phyloP scores from a whole-genome alignment of 1,139 yeast genomes.

The Pichia sp. region DNA sequence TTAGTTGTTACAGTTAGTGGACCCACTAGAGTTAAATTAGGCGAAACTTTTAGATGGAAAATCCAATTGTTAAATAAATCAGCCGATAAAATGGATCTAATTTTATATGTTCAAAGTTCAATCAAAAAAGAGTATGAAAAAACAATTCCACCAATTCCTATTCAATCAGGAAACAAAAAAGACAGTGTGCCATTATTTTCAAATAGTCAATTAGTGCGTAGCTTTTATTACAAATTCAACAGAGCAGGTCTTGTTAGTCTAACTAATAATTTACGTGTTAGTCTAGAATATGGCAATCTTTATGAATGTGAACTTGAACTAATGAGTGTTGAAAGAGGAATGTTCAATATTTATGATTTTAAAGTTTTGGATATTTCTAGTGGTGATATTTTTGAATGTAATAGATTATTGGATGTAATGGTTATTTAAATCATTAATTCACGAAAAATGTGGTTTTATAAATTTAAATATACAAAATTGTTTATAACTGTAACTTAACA shows the following conservation, averaged over 20 bases:
- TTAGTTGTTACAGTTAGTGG: conserved; percentile 60
- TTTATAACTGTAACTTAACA: conserved; percentile 6
- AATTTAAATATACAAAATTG: neutral
- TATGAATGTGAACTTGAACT: conserved; percentile 58
- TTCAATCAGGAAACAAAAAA: conserved; percentile 17
- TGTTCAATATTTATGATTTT: conserved; percentile 58
- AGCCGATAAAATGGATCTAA: conserved; percentile 42
- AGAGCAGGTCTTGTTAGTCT: conserved; percentile 49
- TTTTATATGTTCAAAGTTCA: conserved; percentile 28
- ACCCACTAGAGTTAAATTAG: conserved; percentile 50
- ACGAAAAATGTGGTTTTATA: neutral
- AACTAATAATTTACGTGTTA: conserved; percentile 54
- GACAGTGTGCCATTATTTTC: conserved; percentile 27
- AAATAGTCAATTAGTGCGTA: conserved; percentile 21
- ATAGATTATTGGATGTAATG: conserved; percentile 62
- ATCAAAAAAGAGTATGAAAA: conserved; percentile 30
- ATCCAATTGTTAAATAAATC: conserved; percentile 59
- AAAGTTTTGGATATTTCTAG: conserved; percentile 54
- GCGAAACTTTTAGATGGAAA: conserved; percentile 57
- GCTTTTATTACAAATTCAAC: conserved; percentile 26
- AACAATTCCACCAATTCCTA: conserved; percentile 31
- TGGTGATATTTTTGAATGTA: conserved; percentile 71
- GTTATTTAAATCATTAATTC: conserved; percentile 31
- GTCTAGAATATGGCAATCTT: conserved; percentile 54
- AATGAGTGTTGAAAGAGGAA: conserved; percentile 59